Conservation (phyloP, 2,329 filamentous ascomycete species). For the Teratosphaeria epicoccoides region DNA sequence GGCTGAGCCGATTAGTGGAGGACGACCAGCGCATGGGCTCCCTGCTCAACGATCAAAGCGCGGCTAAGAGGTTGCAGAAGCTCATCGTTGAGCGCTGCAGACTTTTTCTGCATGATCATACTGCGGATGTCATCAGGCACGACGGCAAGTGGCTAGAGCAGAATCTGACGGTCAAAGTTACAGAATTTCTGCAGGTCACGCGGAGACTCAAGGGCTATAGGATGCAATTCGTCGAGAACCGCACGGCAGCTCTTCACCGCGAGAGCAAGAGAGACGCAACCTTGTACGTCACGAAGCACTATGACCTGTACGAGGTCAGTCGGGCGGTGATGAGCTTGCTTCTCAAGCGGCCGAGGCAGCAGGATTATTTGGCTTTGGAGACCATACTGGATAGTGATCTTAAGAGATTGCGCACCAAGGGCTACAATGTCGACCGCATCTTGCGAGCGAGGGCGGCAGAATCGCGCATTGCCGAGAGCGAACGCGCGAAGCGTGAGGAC, state of each 20-base stretch:
- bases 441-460: slow-evolving; percentile 79
- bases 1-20: slow-evolving; percentile 66
- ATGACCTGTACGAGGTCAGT: slow-evolving; percentile 85
- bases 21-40: slow-evolving; percentile 65
- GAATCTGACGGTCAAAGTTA: slow-evolving; percentile 66
- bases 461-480: slow-evolving; percentile 74
- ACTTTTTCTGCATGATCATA: slow-evolving; percentile 79
- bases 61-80: slow-evolving; percentile 60
- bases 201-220: slow-evolving; percentile 62
- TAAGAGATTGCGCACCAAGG: slow-evolving; percentile 68
- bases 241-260: slow-evolving; percentile 58
- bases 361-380: slow-evolving; percentile 83
- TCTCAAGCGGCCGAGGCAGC: slow-evolving; percentile 71
- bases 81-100: slow-evolving; percentile 80
- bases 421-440: slow-evolving; percentile 95
- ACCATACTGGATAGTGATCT: slow-evolving; percentile 80
- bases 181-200: slow-evolving; percentile 66
- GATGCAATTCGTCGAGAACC: slow-evolving; percentile 61
- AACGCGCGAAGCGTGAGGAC: slow-evolving; percentile 56
- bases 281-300: slow-evolving; percentile 66
- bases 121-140: slow-evolving; percentile 67
- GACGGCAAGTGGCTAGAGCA: slow-evolving; percentile 86
- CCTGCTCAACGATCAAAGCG: slow-evolving; percentile 53
- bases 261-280: slow-evolving; percentile 47
- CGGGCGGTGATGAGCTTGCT: slow-evolving; percentile 75